Base-by-base conservation (phyloP, 2,329 filamentous ascomycete species). In the Microdochium bolleyi region DNA sequence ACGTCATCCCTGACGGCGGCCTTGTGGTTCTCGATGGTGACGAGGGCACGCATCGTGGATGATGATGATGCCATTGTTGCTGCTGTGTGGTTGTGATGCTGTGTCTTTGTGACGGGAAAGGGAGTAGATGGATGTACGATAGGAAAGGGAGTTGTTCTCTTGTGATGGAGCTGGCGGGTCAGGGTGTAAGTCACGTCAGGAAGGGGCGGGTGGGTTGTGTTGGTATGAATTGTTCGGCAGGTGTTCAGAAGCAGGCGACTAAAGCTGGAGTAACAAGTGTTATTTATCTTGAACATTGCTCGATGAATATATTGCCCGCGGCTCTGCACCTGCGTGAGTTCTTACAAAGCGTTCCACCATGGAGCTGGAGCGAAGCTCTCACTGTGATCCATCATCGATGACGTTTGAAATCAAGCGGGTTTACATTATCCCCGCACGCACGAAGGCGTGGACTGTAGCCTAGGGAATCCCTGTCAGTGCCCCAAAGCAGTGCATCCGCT, bases 21-120 rank as follows among this genome's bases (percentile, higher is more conserved):
- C n/a, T 61, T 63, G 32, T 64, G 52, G 49, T 56, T 57, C 27
- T 61, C 62, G 24, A 57, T 49, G 1, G 62, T 64, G n/a, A 58
- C 77, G 76, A 56, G 72, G 5, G 67, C 64, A 53, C 60, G 80
- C 55, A 65, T 65, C 22, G 52, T 62, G 2, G 55, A 37, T n/a
- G n/a, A n/a, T 30, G 27, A 30, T 30, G 27, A 11, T 38, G 53
- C 30, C 51, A 53, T 57, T 27, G 48, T 25, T 24, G 13, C 41
- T 21, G 41, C 3, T 46, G n/a, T 24, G 41, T 46, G 41, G 13
- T 22, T 46, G 19, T 46, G 41, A 8, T 8, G 5, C 13, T 19
- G 16, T 5, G 3, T 22, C 13, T 16, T 46, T 16, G 41, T 38
- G 34, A 19, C n/a, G 14, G 21, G 19, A 22, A 22, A 22, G 13